Percentiles rank a stretch among this genome's conserved stretches.
phyloP scores from a whole-genome alignment of 2,329 filamentous ascomycete genomes.

The Endoconidiophora laricicola region DNA sequence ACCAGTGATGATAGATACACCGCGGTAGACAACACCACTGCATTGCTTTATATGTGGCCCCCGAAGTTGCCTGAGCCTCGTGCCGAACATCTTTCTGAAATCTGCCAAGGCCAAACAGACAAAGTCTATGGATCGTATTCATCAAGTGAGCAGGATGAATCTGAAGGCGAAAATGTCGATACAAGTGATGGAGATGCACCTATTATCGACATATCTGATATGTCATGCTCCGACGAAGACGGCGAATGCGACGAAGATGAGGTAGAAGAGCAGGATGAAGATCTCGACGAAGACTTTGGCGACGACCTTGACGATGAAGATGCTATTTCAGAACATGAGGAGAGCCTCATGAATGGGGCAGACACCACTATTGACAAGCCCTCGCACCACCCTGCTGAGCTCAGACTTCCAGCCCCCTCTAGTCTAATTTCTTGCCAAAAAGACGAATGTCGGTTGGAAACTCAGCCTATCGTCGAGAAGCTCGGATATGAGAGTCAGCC shows the following conservation, averaged over 20 bases:
- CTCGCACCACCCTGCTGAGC: background rate
- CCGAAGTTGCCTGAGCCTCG: background rate
- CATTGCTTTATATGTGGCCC: background rate
- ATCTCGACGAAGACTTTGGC: background rate
- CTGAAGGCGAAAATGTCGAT: background rate
- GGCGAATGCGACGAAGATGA: background rate
- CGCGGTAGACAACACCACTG: too few species aligned
- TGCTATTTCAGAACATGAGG: background rate
- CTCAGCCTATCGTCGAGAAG: too few species aligned
- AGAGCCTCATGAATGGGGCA: background rate
- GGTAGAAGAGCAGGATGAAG: background rate
- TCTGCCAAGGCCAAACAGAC: background rate
- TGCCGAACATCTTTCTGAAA: background rate
- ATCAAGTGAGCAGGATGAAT: background rate
- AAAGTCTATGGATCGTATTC: background rate
- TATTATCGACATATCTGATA: background rate
- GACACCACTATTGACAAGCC: background rate
- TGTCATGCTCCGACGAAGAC: background rate
- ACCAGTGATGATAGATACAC: background rate
- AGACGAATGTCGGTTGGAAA: background rate
- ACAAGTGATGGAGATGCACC: background rate
- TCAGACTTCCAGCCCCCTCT: background rate
- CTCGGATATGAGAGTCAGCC: too few species aligned
- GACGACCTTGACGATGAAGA: background rate
- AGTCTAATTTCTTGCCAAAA: background rate